phyloP scores from a whole-genome alignment of 257 asterid genomes.

The Solanum lycopersicoides region DNA sequence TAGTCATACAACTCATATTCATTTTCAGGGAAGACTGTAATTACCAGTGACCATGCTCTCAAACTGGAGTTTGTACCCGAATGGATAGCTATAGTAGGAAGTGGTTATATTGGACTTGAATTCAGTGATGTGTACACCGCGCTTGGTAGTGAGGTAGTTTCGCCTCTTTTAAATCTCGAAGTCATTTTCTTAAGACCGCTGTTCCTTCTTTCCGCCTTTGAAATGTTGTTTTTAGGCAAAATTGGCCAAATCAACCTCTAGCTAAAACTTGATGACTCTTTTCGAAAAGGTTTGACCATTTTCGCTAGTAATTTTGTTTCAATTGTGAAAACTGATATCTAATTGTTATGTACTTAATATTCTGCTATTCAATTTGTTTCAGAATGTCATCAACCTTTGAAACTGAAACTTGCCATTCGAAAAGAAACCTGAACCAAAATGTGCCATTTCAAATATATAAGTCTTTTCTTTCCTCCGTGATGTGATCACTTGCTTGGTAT shows the following conservation, averaged over 20 bases:
- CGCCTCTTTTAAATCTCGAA: not conserved
- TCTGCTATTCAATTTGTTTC: not conserved
- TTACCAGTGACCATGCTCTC: constrained; percentile 95
- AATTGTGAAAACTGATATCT: not conserved
- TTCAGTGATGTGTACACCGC: constrained; percentile 96
- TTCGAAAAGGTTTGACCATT: not conserved
- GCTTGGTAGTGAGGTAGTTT: constrained; percentile 90
- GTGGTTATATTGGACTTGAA: constrained; percentile 97
- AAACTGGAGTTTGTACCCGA: constrained; percentile 79
- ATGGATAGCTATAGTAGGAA: constrained; percentile 96
- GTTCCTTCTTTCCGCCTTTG: not conserved
- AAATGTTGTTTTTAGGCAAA: not conserved
- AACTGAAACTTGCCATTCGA: not conserved
- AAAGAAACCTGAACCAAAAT: not conserved
- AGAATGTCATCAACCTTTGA: not conserved
- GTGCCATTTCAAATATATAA: not conserved
- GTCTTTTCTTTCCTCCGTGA: not conserved
- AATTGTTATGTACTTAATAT: not conserved
- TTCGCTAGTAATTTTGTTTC: not conserved
- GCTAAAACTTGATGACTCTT: not conserved
- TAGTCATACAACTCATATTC: not conserved
- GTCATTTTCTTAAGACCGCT: not conserved
- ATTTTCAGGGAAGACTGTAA: constrained; percentile 78
- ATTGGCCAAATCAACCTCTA: not conserved
- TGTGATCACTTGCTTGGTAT: not conserved